Evolutionary conservation across 176 grass and related monocot species (phyloP).

Genomic region (Triticum aestivum): IWGSC_CS_RefSeq_v2.1 NC_057795.1:457515133-457515632

Average conservation of each 20-base stretch:
- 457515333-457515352: background rate
- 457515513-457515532: background rate
- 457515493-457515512: background rate
- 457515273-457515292: background rate
- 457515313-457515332: background rate
- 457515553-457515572: background rate
- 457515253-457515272: conserved; percentile 1
- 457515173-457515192: background rate
- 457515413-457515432: background rate
- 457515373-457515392: background rate
- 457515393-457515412: background rate
- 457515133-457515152: background rate
- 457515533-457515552: background rate
- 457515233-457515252: background rate
- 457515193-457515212: conserved; percentile 31
- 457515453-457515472: background rate
- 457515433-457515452: background rate
- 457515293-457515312: background rate
- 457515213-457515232: conserved; percentile 29
- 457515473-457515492: background rate
- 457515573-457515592: background rate
- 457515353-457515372: background rate
- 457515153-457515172: conserved; percentile 52
- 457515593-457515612: too few relatives aligned
- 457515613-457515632: too few relatives aligned